A percentile compares a stretch with the other conserved stretches of the same genome.
Evolutionary conservation across 2,329 filamentous ascomycete genomes (phyloP).

Genomic region (Colletotrichum noveboracense): DNA sequence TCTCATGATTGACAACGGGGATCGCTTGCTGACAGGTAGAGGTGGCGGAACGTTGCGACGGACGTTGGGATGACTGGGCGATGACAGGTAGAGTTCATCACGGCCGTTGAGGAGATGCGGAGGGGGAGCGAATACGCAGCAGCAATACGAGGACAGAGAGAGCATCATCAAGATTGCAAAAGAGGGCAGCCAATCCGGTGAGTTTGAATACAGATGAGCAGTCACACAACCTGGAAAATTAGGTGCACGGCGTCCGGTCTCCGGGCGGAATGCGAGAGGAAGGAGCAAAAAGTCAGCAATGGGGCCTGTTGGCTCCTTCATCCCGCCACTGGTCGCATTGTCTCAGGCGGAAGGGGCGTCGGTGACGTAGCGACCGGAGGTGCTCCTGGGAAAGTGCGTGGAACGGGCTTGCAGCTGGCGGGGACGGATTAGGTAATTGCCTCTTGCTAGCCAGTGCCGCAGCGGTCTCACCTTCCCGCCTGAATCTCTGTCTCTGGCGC

Average conservation of each 20-base stretch:
- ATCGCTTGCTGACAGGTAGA: background rate
- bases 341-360: background rate
- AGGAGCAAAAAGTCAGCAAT: background rate
- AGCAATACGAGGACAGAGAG: background rate
- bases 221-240: background rate
- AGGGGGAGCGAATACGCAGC: background rate
- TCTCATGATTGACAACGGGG: background rate
- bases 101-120: background rate
- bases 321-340: background rate
- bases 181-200: background rate
- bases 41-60: background rate
- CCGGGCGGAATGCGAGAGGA: background rate
- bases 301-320: background rate
- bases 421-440: conserved; percentile 9
- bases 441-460: too few relatives aligned
- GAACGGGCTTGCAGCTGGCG: background rate
- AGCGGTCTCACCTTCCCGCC: background rate
- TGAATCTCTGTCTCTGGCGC: background rate
- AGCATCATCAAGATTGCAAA: background rate
- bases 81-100: background rate
- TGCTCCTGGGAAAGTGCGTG: background rate
- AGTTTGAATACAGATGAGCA: background rate
- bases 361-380: background rate
- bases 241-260: background rate
- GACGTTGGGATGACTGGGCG: background rate